Conservation (phyloP, 495 filamentous ascomycete genomes). For the Darksidea phi region DNA sequence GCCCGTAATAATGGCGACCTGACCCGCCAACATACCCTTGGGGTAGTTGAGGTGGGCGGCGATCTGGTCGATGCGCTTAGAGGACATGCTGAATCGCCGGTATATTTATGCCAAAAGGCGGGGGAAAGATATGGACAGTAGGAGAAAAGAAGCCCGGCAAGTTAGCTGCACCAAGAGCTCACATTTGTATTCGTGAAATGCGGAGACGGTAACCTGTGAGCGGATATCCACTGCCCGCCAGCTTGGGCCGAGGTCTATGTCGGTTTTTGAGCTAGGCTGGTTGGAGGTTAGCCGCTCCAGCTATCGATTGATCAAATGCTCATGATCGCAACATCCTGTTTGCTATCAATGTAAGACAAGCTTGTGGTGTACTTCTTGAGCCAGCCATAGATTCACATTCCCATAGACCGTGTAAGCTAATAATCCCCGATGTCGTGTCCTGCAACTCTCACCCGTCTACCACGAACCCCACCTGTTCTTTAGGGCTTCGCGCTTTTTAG, state of each 20-base stretch:
- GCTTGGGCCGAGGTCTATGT: conserved; percentile 18
- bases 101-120: not conserved
- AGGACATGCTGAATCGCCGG: conserved; percentile 1
- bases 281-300: not conserved
- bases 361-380: too few relatives aligned
- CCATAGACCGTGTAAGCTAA: too few relatives aligned
- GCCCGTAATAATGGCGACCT: conserved; percentile 86
- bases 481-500: too few relatives aligned
- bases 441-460: too few relatives aligned
- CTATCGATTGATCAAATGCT: too few relatives aligned
- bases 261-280: not conserved
- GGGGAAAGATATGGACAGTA: not conserved
- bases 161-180: not conserved
- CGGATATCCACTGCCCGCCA: not conserved
- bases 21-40: conserved; percentile 69
- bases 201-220: conserved; percentile 21
- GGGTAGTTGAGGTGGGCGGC: conserved; percentile 77
- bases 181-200: conserved; percentile 6
- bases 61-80: conserved; percentile 56
- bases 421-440: too few relatives aligned
- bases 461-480: too few relatives aligned
- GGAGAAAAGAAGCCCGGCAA: not conserved
- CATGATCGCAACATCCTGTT: too few relatives aligned
- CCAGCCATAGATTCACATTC: too few relatives aligned
- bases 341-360: too few relatives aligned